Percentiles rank a stretch among this genome's conserved stretches.
phyloP scores from a whole-genome alignment of 2,329 filamentous ascomycete species.

The Pezicula neosporulosa region DNA sequence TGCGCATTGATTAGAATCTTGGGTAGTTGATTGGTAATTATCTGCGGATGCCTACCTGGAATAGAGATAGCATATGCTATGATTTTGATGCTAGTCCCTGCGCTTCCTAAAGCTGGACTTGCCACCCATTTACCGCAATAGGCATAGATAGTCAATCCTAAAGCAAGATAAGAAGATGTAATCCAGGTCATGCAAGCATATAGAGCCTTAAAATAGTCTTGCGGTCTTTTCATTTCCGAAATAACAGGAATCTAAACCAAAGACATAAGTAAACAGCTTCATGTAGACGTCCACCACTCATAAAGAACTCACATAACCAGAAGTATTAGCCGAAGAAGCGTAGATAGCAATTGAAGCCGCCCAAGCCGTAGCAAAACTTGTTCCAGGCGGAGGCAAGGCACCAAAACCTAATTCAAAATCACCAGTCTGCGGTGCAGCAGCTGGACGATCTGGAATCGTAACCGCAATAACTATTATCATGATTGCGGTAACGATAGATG shows the following conservation, averaged over 20 bases:
- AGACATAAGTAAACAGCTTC: slow-evolving; percentile 26
- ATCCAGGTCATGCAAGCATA: slow-evolving; percentile 4
- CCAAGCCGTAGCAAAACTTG: slow-evolving; percentile 14
- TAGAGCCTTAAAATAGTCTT: slow-evolving; percentile 6
- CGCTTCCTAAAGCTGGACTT: slow-evolving; percentile 51
- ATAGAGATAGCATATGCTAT: slow-evolving; percentile 55
- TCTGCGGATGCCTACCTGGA: too few species aligned
- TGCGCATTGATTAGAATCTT: too few species aligned
- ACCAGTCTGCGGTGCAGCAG: slow-evolving; percentile 49
- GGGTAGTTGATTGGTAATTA: too few species aligned
- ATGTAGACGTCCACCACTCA: slow-evolving; percentile 16
- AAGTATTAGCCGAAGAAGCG: background rate
- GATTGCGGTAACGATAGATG: slow-evolving; percentile 26
- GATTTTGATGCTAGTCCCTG: slow-evolving; percentile 54
- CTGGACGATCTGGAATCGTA: slow-evolving; percentile 50
- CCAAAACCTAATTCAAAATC: slow-evolving; percentile 4
- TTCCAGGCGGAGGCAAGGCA: slow-evolving; percentile 27
- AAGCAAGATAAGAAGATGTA: slow-evolving; percentile 4
- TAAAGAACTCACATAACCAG: slow-evolving; percentile 16
- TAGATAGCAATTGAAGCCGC: background rate
- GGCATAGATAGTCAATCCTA: slow-evolving; percentile 47
- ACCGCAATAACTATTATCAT: slow-evolving; percentile 51
- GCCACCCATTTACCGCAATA: slow-evolving; percentile 60
- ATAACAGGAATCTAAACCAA: slow-evolving; percentile 24
- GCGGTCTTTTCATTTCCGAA: slow-evolving; percentile 6